Evolutionary conservation across 2,329 filamentous ascomycete species (phyloP).

Genomic region (Colletotrichum sp.): DNA sequence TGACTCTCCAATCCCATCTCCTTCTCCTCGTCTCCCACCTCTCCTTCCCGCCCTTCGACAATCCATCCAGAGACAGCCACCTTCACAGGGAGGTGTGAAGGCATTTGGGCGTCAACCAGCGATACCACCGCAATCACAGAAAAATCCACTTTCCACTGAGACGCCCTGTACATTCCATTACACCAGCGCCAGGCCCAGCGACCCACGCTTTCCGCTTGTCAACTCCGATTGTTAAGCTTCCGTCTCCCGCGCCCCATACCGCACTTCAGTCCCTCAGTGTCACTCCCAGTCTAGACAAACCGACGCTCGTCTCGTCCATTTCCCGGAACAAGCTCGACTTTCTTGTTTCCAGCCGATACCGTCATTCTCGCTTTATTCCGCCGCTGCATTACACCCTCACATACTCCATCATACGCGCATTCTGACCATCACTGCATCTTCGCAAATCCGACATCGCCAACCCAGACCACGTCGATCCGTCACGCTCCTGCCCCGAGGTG

Average conservation of each 20-base stretch:
- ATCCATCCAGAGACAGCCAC: not conserved
- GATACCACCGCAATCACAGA: not conserved
- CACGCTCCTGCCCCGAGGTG: not conserved
- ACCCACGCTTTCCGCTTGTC: slow-evolving; percentile 20
- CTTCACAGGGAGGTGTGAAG: slow-evolving; percentile 11
- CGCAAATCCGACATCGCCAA: not conserved
- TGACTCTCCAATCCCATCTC: slow-evolving; percentile 11
- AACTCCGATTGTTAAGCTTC: slow-evolving; percentile 22
- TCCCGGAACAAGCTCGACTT: not conserved
- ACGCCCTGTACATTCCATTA: slow-evolving; percentile 17
- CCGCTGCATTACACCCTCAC: not conserved
- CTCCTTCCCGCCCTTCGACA: not conserved
- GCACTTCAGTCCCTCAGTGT: not conserved
- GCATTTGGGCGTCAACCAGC: slow-evolving; percentile 19
- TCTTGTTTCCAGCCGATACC: not conserved
- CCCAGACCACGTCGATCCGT: not conserved
- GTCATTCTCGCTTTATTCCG: not conserved
- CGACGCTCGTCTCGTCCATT: not conserved
- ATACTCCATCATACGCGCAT: not conserved
- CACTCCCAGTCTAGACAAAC: not conserved
- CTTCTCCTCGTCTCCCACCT: not conserved
- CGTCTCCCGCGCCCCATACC: slow-evolving; percentile 19
- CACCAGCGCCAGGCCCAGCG: slow-evolving; percentile 8
- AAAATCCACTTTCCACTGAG: slow-evolving; percentile 19
- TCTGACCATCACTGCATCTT: not conserved